These are phyloP conservation scores for Populus simonii DNA, from an alignment of 345 rosid species.

Conservation along the genomic window DNA sequence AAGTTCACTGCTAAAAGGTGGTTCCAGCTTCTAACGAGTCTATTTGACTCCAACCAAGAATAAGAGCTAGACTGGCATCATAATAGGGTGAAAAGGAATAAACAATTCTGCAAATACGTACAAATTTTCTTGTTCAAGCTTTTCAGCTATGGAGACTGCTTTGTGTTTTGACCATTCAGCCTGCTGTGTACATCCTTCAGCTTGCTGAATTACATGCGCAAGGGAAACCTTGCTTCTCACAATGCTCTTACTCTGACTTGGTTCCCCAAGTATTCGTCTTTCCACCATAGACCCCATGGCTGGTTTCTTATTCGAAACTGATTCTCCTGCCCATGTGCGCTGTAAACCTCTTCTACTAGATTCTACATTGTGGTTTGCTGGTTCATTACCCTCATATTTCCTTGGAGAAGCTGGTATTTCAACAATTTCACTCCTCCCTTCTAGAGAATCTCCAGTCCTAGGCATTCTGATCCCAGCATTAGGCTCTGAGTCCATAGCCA, in stretches of 20 bases:
- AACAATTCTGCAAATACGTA: constrained; percentile 34
- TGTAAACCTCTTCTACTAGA: constrained; percentile 30
- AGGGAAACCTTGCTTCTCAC: constrained; percentile 89
- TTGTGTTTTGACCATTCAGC: constrained; percentile 77
- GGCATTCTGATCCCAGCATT: constrained; percentile 16
- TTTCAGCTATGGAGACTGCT: constrained; percentile 85
- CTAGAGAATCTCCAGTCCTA: constrained; percentile 25
- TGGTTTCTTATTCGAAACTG: constrained; percentile 28
- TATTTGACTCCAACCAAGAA: not conserved
- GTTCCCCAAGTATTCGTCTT: constrained; percentile 49
- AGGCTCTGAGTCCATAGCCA: constrained; percentile 20
- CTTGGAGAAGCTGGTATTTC: constrained; percentile 55
- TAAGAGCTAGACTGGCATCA: not conserved
- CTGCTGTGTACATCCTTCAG: constrained; percentile 69
- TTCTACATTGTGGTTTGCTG: constrained; percentile 27
- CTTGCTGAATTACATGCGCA: constrained; percentile 82
- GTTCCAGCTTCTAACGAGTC: not conserved
- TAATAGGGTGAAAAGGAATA: not conserved
- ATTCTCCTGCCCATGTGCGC: constrained; percentile 22
- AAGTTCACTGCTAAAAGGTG: not conserved
- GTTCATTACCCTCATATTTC: constrained; percentile 29
- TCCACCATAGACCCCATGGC: constrained; percentile 25
- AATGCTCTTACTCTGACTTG: constrained; percentile 65
- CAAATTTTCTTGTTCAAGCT: constrained; percentile 95
- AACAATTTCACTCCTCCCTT: constrained; percentile 65